These are phyloP conservation scores for Dendrobium huoshanense DNA, from an alignment of 106 monocot species.

Conservation along the genomic window DNA sequence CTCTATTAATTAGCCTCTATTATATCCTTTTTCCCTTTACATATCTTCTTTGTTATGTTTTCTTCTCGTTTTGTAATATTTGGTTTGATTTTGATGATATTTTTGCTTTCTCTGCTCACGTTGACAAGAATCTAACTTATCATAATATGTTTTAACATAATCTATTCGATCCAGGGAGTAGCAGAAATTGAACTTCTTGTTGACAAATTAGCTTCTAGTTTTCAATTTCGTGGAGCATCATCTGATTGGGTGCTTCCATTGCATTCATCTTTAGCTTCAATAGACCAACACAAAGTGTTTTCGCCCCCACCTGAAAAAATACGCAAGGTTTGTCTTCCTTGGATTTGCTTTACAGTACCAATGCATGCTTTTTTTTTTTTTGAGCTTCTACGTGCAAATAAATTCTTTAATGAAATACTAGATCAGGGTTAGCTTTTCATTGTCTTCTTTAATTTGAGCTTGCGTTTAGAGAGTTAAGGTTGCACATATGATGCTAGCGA, in stretches of 20 bases:
- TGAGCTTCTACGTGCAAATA: background rate
- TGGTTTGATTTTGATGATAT: conserved; percentile 6
- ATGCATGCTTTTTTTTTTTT: conserved; percentile 1
- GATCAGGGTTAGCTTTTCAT: background rate
- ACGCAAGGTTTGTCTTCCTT: conserved; percentile 57
- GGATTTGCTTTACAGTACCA: background rate
- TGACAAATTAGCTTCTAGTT: conserved; percentile 67
- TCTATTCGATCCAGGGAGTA: conserved; percentile 48
- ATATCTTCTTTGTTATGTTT: background rate
- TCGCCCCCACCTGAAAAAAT: conserved; percentile 66
- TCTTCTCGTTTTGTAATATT: conserved; percentile 1
- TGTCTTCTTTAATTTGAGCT: background rate
- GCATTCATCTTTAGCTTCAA: conserved; percentile 85
- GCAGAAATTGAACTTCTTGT: conserved; percentile 88
- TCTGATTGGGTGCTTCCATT: conserved; percentile 94
- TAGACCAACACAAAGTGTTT: conserved; percentile 85
- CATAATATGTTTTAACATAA: background rate
- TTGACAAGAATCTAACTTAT: background rate
- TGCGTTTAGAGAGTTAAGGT: background rate
- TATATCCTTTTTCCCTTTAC: background rate
- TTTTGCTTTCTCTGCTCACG: conserved; percentile 11
- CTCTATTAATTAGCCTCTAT: background rate
- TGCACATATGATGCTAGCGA: background rate
- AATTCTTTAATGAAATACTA: background rate
- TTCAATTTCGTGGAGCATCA: conserved; percentile 63